phyloP scores from a whole-genome alignment of 2,329 filamentous ascomycete genomes.

The Phialophora macrospora region DNA sequence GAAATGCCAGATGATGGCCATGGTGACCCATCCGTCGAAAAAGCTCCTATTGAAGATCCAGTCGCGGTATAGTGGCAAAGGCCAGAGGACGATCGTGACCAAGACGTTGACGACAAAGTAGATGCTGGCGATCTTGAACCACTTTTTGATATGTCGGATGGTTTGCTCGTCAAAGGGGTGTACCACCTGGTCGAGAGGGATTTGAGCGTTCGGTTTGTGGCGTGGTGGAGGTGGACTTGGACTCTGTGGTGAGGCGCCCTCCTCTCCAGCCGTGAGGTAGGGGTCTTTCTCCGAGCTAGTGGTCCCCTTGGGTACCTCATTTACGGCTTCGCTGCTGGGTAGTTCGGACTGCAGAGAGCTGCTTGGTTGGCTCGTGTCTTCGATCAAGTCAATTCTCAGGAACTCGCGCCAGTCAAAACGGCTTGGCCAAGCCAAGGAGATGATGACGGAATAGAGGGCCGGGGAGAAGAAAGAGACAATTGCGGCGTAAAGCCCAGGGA shows the following conservation, averaged over 20 bases:
- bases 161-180: slow-evolving; percentile 36
- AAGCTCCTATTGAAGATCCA: slow-evolving; percentile 37
- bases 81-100: slow-evolving; percentile 38
- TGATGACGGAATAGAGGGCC: slow-evolving; percentile 52
- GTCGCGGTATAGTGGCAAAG: slow-evolving; percentile 36
- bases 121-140: slow-evolving; percentile 37
- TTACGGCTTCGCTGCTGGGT: slow-evolving; percentile 26
- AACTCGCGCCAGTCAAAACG: slow-evolving; percentile 54
- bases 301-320: slow-evolving; percentile 12
- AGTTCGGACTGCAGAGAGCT: slow-evolving; percentile 18
- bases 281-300: slow-evolving; percentile 14
- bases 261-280: slow-evolving; percentile 14
- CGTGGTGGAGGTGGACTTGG: background rate
- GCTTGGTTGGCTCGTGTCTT: slow-evolving; percentile 42
- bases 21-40: slow-evolving; percentile 35
- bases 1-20: slow-evolving; percentile 37
- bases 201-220: background rate
- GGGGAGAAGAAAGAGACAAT: slow-evolving; percentile 55
- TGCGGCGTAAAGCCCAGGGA: slow-evolving; percentile 54
- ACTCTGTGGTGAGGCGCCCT: background rate
- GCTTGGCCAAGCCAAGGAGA: slow-evolving; percentile 50
- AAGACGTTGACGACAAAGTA: slow-evolving; percentile 38
- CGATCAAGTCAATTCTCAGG: slow-evolving; percentile 52
- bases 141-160: slow-evolving; percentile 35
- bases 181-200: slow-evolving; percentile 29